Conservation (phyloP, 768 basidiomycete species). For the Leccinum incarnatum region DNA sequence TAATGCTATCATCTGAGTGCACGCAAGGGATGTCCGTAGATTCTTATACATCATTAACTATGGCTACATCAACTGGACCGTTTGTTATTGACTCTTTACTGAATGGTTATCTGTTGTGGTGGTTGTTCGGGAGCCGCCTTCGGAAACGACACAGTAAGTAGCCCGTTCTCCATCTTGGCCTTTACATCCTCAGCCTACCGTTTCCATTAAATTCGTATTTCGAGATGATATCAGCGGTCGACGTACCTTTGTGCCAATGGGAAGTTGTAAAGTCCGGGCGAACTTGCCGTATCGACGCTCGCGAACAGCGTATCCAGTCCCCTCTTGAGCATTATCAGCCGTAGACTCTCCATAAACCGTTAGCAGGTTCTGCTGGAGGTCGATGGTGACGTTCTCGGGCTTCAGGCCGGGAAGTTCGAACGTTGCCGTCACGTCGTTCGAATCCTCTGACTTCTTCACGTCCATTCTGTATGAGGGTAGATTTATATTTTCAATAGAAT, state of each 20-base stretch:
- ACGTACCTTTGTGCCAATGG: conserved; percentile 44
- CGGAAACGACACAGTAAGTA: conserved; percentile 47
- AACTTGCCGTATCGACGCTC: conserved; percentile 47
- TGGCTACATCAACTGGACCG: too few relatives aligned
- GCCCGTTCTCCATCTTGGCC: conserved; percentile 44
- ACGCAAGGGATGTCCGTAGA: too few relatives aligned
- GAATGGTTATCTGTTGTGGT: conserved; percentile 38
- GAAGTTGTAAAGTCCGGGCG: conserved; percentile 40
- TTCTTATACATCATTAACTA: too few relatives aligned
- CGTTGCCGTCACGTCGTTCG: conserved; percentile 47
- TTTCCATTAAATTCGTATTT: background rate
- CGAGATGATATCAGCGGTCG: background rate
- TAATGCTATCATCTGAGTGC: too few relatives aligned
- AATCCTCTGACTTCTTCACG: conserved; percentile 40
- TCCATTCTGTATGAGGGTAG: conserved; percentile 36
- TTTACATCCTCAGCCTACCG: conserved; percentile 41
- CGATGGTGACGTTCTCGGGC: conserved; percentile 47
- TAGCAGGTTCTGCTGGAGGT: conserved; percentile 44
- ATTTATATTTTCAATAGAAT: too few relatives aligned
- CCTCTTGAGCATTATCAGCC: conserved; percentile 31
- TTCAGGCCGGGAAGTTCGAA: conserved; percentile 35
- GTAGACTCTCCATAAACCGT: conserved; percentile 45
- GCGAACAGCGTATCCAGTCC: conserved; percentile 41
- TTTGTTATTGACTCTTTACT: background rate
- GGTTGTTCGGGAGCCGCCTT: conserved; percentile 37